Evolutionary conservation across 176 grass and related monocot species (phyloP).

Genomic region (Musa itinerans): DNA sequence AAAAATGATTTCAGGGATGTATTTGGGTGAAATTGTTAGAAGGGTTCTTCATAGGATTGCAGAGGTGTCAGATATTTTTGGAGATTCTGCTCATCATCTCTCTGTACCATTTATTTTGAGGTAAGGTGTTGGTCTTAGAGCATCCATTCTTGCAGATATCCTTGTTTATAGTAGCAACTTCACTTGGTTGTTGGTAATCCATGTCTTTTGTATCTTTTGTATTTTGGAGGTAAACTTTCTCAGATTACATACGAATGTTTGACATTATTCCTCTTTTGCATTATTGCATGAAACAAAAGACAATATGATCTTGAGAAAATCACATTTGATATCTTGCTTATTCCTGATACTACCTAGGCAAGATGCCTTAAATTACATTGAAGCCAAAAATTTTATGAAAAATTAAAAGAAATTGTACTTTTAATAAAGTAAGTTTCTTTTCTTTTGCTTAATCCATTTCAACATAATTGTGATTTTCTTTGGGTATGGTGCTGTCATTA

Average conservation of each 20-base stretch:
- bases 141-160: neutral
- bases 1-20: conserved; percentile 97
- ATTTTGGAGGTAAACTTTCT: neutral
- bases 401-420: too few species aligned
- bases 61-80: conserved; percentile 61
- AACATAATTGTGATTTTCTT: too few species aligned
- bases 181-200: neutral
- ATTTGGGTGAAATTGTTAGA: conserved; percentile 84
- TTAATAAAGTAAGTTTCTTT: too few species aligned
- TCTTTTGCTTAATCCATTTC: too few species aligned
- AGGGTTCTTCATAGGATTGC: conserved; percentile 64
- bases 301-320: neutral
- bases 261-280: neutral
- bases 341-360: too few species aligned
- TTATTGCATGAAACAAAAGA: neutral
- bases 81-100: conserved; percentile 42
- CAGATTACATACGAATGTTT: neutral
- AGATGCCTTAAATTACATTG: too few species aligned
- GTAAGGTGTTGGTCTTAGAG: conserved; percentile 16
- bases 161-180: neutral
- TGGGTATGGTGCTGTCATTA: too few species aligned
- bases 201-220: neutral
- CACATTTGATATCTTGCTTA: neutral
- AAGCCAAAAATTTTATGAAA: too few species aligned
- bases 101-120: conserved; percentile 63